Evolutionary conservation across 2,329 filamentous ascomycete genomes (phyloP).

Genomic region (Phaeosphaeria sp.): DNA sequence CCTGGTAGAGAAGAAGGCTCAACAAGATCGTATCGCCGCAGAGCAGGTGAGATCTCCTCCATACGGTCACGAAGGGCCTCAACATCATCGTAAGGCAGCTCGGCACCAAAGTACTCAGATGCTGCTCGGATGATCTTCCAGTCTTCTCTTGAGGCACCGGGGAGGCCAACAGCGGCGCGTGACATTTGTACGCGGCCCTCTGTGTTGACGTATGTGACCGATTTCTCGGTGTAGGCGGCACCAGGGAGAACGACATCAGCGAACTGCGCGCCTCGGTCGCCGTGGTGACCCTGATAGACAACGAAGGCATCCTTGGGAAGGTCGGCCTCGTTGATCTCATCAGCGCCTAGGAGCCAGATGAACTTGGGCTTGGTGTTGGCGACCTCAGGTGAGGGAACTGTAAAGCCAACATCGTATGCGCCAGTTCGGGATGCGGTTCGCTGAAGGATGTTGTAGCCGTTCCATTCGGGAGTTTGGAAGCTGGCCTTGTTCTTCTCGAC

Average conservation of each 20-base stretch:
- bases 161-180: conserved; percentile 84
- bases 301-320: conserved; percentile 96
- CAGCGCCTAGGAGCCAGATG: conserved; percentile 93
- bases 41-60: conserved; percentile 89
- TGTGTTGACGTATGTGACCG: conserved; percentile 95
- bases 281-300: conserved; percentile 97
- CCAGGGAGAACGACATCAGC: conserved; percentile 94
- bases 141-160: conserved; percentile 89
- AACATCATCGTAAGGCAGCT: conserved; percentile 92
- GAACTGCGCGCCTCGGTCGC: conserved; percentile 89
- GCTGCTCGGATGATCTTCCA: conserved; percentile 98
- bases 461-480: conserved; percentile 91
- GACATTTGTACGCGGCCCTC: conserved; percentile 96
- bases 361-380: conserved; percentile 91
- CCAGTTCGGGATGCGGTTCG: conserved; percentile 89
- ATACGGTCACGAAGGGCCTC: conserved; percentile 89
- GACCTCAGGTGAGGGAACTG: conserved; percentile 79
- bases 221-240: conserved; percentile 96
- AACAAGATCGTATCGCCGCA: conserved; percentile 88
- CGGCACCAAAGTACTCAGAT: conserved; percentile 86
- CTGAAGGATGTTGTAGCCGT: conserved; percentile 96
- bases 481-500: conserved; percentile 91
- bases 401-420: conserved; percentile 95
- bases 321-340: conserved; percentile 83
- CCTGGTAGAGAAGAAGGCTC: conserved; percentile 76